Evolutionary conservation across 2,329 filamentous ascomycete species (phyloP).

Genomic region (Aureobasidium sp.): DNA sequence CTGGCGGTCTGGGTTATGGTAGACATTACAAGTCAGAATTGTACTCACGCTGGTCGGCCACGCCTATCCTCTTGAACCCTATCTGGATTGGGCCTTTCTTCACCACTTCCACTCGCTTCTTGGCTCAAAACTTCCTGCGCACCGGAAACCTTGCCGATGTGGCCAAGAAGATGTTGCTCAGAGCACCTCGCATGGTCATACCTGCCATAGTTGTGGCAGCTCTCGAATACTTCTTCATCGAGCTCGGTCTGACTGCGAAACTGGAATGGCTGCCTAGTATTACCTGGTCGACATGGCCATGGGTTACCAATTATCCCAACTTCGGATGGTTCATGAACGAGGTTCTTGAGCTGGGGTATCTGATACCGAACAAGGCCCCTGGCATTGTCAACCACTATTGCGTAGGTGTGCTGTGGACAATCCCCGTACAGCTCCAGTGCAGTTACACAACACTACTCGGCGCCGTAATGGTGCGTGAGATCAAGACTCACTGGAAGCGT

Average conservation of each 20-base stretch:
- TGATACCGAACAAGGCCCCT: constrained; percentile 40
- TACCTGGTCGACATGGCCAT: constrained; percentile 42
- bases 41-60: constrained; percentile 33
- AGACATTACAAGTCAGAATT: constrained; percentile 32
- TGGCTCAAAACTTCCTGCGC: constrained; percentile 34
- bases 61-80: constrained; percentile 36
- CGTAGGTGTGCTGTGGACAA: constrained; percentile 42
- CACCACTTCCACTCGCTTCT: constrained; percentile 39
- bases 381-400: constrained; percentile 41
- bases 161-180: constrained; percentile 35
- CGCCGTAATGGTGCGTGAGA: constrained; percentile 35
- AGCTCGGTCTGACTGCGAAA: constrained; percentile 34
- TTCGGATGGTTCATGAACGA: constrained; percentile 37
- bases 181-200: constrained; percentile 39
- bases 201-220: constrained; percentile 35
- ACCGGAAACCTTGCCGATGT: constrained; percentile 35
- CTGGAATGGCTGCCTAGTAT: constrained; percentile 38
- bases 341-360: constrained; percentile 36
- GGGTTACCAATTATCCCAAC: constrained; percentile 31
- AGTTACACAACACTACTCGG: constrained; percentile 36
- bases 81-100: constrained; percentile 43
- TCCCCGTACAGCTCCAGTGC: constrained; percentile 40
- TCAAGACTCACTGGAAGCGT: constrained; percentile 38
- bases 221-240: constrained; percentile 40
- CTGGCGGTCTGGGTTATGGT: constrained; percentile 27